phyloP scores from a whole-genome alignment of 78 protist species.

The Isochrysis galbana region DNA sequence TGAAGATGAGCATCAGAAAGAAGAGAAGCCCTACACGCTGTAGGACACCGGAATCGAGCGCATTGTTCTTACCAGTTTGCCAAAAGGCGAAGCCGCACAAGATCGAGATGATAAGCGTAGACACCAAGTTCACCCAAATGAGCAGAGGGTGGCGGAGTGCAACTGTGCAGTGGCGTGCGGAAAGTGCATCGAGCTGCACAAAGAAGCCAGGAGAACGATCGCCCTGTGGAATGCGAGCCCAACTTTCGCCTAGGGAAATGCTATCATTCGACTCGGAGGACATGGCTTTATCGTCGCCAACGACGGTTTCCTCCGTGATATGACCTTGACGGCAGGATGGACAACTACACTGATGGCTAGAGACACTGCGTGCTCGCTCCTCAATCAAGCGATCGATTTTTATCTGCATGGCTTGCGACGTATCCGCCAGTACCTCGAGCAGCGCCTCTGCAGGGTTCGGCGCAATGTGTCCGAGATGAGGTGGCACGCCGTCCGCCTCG shows the following conservation, averaged over 20 bases:
- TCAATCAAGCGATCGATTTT: neutral
- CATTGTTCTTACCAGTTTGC: neutral
- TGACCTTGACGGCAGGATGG: no score
- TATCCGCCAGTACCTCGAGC: neutral
- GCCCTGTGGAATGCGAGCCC: no score
- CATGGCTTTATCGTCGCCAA: no score
- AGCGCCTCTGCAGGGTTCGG: conserved; percentile 25
- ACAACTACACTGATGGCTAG: no score
- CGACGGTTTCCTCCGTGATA: no score
- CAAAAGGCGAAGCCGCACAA: neutral
- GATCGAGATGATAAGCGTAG: neutral
- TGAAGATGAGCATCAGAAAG: neutral
- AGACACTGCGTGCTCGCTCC: no score
- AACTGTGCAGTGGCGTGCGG: neutral
- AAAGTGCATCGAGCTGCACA: neutral
- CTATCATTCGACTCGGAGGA: no score
- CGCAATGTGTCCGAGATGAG: neutral
- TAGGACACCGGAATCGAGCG: neutral
- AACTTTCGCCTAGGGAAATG: no score
- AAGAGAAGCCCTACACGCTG: neutral
- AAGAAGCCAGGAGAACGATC: neutral
- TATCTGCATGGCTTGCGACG: neutral
- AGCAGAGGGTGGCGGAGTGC: conserved; percentile 18
- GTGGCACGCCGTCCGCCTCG: neutral
- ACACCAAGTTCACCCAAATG: neutral